These are phyloP conservation scores for Streptanthus diversifolius DNA, from an alignment of 345 rosid genomes.

Conservation along the genomic window DNA sequence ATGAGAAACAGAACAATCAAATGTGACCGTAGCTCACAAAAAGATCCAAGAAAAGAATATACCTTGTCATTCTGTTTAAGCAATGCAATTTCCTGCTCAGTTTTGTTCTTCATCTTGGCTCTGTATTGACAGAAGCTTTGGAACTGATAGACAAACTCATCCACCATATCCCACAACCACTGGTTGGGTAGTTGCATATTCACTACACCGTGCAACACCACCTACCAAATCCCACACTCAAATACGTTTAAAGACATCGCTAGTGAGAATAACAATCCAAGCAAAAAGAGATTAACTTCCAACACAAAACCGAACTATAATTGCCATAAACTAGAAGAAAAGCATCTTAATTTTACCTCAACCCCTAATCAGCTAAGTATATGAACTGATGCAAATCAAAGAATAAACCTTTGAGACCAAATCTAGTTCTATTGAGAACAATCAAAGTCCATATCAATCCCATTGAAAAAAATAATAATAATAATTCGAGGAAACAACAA, in stretches of 20 bases:
- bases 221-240: constrained; percentile 38
- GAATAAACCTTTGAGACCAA: not conserved
- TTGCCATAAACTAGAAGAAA: not conserved
- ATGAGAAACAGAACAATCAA: not conserved
- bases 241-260: not conserved
- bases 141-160: constrained; percentile 97
- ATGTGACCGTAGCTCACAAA: not conserved
- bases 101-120: constrained; percentile 93
- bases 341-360: not conserved
- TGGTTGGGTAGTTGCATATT: constrained; percentile 97
- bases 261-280: not conserved
- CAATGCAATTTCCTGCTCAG: constrained; percentile 81
- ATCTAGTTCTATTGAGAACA: not conserved
- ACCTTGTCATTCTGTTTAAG: constrained; percentile 79
- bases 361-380: not conserved
- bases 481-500: not conserved
- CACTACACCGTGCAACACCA: constrained; percentile 89
- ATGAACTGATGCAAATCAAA: not conserved
- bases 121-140: constrained; percentile 96
- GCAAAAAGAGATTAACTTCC: not conserved
- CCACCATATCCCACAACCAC: constrained; percentile 99
- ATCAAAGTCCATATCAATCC: not conserved
- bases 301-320: not conserved
- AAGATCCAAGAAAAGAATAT: not conserved
- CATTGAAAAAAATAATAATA: not conserved